Evolutionary conservation across 257 asterid species (phyloP).

Genomic region (Rehmannia glutinosa): DNA sequence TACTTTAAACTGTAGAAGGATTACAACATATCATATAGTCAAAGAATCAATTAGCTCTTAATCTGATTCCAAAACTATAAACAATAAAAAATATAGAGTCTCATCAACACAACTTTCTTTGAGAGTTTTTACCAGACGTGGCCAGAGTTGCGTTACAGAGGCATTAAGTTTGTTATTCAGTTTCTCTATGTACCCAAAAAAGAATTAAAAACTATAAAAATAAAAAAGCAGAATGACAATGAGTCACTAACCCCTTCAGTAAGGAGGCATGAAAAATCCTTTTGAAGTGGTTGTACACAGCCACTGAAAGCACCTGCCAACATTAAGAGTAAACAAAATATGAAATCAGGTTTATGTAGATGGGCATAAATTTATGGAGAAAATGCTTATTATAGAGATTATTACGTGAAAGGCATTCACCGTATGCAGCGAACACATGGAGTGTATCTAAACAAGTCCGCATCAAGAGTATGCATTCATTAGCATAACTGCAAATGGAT

Average conservation of each 20-base stretch:
- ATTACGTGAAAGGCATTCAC: neutral
- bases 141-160: constrained; percentile 3
- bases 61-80: too few relatives aligned
- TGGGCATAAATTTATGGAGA: neutral
- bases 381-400: constrained; percentile 2
- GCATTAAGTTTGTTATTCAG: constrained; percentile 4
- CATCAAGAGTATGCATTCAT: neutral
- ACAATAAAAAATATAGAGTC: too few relatives aligned
- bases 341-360: constrained; percentile 5
- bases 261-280: constrained; percentile 67
- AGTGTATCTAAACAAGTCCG: constrained; percentile 5
- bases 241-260: constrained; percentile 59
- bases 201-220: neutral
- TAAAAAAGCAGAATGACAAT: constrained; percentile 5
- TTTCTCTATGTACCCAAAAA: constrained; percentile 1
- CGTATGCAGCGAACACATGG: constrained; percentile 17
- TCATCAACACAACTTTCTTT: too few relatives aligned
- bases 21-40: too few relatives aligned
- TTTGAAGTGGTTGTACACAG: constrained; percentile 89
- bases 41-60: too few relatives aligned
- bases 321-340: constrained; percentile 11
- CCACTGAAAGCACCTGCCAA: constrained; percentile 83
- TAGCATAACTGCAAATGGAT: neutral
- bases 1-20: too few relatives aligned
- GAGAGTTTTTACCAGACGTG: too few relatives aligned